Percentiles rank a stretch among this genome's conserved stretches.
Conservation (phyloP, 129 eudicot species). For the Escallonia rubra region DNA sequence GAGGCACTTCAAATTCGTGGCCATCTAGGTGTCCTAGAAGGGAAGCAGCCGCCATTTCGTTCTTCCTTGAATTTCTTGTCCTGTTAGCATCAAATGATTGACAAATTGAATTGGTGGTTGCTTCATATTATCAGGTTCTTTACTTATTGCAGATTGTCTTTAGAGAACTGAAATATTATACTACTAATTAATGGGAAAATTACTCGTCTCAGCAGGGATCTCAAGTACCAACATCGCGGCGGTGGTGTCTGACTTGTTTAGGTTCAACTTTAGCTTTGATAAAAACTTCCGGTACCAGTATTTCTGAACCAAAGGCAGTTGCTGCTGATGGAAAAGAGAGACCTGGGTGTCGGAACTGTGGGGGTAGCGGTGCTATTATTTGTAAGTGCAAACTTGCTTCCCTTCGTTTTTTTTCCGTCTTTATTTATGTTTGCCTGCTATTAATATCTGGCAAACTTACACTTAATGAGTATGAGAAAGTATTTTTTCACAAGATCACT, state of each 20-base stretch:
- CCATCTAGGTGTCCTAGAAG: too few species aligned
- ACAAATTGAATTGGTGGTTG: background rate
- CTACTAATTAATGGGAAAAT: background rate
- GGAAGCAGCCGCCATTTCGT: too few species aligned
- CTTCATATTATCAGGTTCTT: background rate
- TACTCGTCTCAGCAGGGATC: conserved; percentile 33
- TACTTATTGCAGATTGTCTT: background rate
- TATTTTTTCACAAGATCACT: too few species aligned
- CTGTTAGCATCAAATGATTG: background rate
- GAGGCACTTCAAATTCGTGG: too few species aligned
- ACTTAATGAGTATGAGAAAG: too few species aligned
- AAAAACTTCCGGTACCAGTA: conserved; percentile 30
- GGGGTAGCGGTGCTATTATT: conserved; percentile 88
- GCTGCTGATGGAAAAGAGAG: conserved; percentile 48
- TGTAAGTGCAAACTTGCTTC: conserved; percentile 44
- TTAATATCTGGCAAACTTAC: background rate
- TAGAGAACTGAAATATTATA: background rate
- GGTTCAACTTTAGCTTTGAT: conserved; percentile 63
- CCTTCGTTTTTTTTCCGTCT: background rate
- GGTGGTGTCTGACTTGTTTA: conserved; percentile 70
- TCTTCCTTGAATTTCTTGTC: background rate
- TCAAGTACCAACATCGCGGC: conserved; percentile 49
- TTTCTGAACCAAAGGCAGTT: conserved; percentile 35
- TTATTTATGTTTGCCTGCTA: background rate
- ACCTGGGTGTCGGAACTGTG: conserved; percentile 81